Evolutionary conservation across 257 asterid species (phyloP), one percentile per base, ranked within the genome.

Genomic region (Solanum okadae): DNA sequence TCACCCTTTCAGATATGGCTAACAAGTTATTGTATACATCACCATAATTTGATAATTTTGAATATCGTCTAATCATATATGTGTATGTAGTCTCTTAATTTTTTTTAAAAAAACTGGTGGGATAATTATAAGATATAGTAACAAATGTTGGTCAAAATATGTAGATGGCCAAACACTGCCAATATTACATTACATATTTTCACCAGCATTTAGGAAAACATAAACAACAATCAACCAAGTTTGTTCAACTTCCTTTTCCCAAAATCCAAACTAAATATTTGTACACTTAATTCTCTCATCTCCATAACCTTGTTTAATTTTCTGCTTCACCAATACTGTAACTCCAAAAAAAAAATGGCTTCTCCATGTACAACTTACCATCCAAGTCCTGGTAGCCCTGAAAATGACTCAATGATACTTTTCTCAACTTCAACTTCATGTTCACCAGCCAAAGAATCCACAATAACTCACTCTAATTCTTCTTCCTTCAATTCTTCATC

Each of bases 401-500:
- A 95, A 89, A 94, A 94, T 8, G 98, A 95, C 86, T 93, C 98
- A 0, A 85, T 72, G 4, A 91, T 95, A 40, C 96, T 93, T 89
- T 94, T 96, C 93, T 96, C 96, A 20, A 87, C 95, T 15, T 91
- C 96, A 56, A 44, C 82, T 75, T 85, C 78, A 37, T 87, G 88
- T 89, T 94, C 98, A 6, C 94, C 94, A 22, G 94, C 87, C 49
- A 70, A 93, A 63, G 93, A 91, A 89, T 92, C 93, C 67, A 91
- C 93, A 75, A 92, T 93, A 79, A 79, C 85, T 25, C 65, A 79
- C 34, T 79, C 85, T 29, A 91, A 88, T 38, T 94, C 96, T 49
- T 95, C 98, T 88, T 94, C 98, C 67, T 93, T 90, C n/a, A 91
- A 91, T 87, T 93, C 92, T 87, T 94, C 98, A 86, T 65, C 90